Evolutionary conservation across 2,329 filamentous ascomycete species (phyloP).

Genomic region (Cytospora piceicola): DNA sequence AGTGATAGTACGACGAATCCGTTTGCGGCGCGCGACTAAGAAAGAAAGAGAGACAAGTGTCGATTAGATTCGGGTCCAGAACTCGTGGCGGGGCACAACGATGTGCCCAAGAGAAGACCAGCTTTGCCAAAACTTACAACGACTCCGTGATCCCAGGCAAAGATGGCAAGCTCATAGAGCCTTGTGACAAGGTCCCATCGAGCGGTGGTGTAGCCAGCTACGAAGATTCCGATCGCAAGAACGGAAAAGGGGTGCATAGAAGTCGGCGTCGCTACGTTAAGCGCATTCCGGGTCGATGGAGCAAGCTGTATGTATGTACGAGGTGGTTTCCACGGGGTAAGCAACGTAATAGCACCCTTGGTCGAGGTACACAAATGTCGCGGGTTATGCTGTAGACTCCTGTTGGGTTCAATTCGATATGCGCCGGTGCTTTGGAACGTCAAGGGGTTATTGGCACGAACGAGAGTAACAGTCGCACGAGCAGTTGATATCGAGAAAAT

Average conservation of each 20-base stretch:
- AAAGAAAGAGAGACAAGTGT: conserved; percentile 15
- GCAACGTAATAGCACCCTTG: neutral
- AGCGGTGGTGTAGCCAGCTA: conserved; percentile 98
- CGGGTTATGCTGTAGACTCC: neutral
- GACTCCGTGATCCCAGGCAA: conserved; percentile 98
- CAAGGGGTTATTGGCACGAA: neutral
- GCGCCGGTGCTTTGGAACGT: neutral
- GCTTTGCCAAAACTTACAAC: conserved; percentile 65
- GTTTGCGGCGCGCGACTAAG: conserved; percentile 79
- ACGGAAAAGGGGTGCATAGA: conserved; percentile 98
- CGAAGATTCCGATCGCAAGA: conserved; percentile 95
- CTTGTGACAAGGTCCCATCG: conserved; percentile 98
- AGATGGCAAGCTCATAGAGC: conserved; percentile 94
- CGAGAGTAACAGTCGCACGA: neutral
- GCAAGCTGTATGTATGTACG: conserved; percentile 1
- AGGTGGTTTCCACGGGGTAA: neutral
- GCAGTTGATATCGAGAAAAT: neutral
- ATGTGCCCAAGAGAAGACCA: conserved; percentile 3
- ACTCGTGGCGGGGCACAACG: neutral
- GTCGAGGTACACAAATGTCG: neutral
- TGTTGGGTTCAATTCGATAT: neutral
- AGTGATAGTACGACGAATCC: conserved; percentile 82
- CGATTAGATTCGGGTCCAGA: conserved; percentile 16
- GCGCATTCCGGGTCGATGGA: conserved; percentile 47
- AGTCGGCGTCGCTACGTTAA: conserved; percentile 48